Evolutionary conservation across 768 basidiomycete genomes (phyloP).

Genomic region (Saitozyma sp.): DNA sequence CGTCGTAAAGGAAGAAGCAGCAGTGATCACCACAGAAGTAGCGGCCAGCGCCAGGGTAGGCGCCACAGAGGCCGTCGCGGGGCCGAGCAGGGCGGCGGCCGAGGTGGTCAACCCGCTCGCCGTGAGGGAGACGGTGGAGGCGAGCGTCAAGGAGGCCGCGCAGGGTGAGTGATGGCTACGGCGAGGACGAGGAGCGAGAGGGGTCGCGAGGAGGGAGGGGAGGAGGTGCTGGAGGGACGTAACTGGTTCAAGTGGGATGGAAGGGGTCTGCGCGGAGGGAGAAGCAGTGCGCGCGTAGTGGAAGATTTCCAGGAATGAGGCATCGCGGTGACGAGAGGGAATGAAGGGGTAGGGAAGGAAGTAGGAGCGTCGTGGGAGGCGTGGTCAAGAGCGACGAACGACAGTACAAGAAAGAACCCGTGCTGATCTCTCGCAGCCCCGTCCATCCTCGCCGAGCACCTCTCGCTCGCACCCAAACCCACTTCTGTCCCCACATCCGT

Average conservation of each 20-base stretch:
- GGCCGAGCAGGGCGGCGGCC: constrained; percentile 4
- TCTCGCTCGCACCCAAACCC: constrained; percentile 4
- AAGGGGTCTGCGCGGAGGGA: no score
- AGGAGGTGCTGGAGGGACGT: no score
- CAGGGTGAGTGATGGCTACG: constrained; percentile 7
- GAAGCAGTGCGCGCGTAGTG: no score
- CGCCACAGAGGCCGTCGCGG: constrained; percentile 3
- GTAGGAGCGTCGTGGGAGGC: no score
- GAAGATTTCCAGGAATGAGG: no score
- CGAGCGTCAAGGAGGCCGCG: constrained; percentile 14
- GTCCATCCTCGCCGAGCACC: constrained; percentile 16
- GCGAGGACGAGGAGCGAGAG: neutral
- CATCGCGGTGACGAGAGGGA: no score
- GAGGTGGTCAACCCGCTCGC: constrained; percentile 24
- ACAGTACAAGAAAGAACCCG: no score
- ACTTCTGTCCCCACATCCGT: constrained; percentile 1
- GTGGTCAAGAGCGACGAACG: no score
- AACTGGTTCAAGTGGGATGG: no score
- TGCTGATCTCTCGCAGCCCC: constrained; percentile 3
- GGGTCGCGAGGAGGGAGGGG: neutral
- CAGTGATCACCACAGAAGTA: constrained; percentile 19
- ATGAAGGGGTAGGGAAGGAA: no score
- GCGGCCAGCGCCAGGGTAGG: constrained; percentile 13
- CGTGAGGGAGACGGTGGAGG: constrained; percentile 24
- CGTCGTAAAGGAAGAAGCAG: constrained; percentile 24